Evolutionary conservation across 805 yeast genomes (phyloP).

Genomic region (Yamadazyma kitorensis): DNA sequence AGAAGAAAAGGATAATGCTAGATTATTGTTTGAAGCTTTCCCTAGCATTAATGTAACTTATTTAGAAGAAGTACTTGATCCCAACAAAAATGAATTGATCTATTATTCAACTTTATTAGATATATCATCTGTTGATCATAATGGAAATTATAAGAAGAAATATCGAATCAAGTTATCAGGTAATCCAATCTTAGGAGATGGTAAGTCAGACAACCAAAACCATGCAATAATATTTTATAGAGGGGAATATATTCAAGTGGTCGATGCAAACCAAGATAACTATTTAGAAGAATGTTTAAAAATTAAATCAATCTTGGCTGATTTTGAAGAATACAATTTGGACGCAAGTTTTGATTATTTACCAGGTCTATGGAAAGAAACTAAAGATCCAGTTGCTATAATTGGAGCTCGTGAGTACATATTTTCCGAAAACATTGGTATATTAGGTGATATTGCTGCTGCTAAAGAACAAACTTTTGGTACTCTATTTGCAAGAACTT

Average conservation of each 20-base stretch:
- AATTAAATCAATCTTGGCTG: conserved; percentile 82
- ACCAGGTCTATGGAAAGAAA: conserved; percentile 3
- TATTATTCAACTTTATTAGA: conserved; percentile 62
- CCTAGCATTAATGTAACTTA: conserved; percentile 63
- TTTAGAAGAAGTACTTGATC: conserved; percentile 45
- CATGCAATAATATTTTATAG: conserved; percentile 82
- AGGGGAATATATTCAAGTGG: conserved; percentile 92
- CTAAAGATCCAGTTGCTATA: conserved; percentile 63
- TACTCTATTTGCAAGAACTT: conserved; percentile 87
- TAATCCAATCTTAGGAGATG: conserved; percentile 94
- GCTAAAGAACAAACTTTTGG: conserved; percentile 98
- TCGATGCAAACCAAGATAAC: conserved; percentile 96
- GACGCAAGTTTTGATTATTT: conserved; percentile 44
- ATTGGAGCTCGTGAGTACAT: conserved; percentile 94
- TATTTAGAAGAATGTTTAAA: conserved; percentile 92
- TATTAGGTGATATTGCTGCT: conserved; percentile 94
- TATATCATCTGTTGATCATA: not conserved
- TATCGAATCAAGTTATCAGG: conserved; percentile 78
- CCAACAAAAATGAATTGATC: conserved; percentile 38
- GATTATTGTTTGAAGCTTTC: conserved; percentile 63
- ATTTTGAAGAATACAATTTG: conserved; percentile 76
- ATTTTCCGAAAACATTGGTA: conserved; percentile 89
- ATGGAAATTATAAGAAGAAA: conserved; percentile 37
- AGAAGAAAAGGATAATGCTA: conserved; percentile 67
- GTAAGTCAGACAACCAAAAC: conserved; percentile 94